Evolutionary conservation across 2,329 filamentous ascomycete genomes (phyloP).

Genomic region (Aspergillus japonicus): DNA sequence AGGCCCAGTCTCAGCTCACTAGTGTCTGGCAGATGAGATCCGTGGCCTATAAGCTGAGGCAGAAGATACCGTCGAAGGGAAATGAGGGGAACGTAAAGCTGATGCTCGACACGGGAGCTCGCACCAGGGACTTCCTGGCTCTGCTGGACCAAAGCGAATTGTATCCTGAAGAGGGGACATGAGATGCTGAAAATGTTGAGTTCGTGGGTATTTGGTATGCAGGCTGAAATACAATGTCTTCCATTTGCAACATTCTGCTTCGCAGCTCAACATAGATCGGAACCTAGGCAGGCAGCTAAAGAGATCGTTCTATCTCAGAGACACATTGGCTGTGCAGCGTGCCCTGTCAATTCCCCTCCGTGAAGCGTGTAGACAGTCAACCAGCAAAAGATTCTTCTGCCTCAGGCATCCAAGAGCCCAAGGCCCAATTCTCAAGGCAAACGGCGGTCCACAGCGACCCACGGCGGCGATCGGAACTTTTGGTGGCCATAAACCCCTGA

Average conservation of each 20-base stretch:
- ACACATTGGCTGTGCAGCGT: too few species aligned
- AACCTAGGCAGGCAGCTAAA: too few species aligned
- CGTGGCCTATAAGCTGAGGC: not conserved
- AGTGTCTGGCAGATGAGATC: not conserved
- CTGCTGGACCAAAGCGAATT: not conserved
- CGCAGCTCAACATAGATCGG: too few species aligned
- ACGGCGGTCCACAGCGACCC: conserved; percentile 28
- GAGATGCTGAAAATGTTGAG: not conserved
- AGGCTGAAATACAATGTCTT: not conserved
- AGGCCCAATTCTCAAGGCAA: not conserved
- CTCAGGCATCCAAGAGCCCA: too few species aligned
- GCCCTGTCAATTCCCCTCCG: too few species aligned
- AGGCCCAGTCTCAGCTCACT: too few species aligned
- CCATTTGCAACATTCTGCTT: too few species aligned
- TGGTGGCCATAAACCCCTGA: conserved; percentile 26
- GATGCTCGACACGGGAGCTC: not conserved
- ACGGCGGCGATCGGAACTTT: conserved; percentile 15
- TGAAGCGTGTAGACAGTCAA: too few species aligned
- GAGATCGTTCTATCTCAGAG: too few species aligned
- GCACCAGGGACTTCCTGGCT: not conserved
- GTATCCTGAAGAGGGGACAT: not conserved
- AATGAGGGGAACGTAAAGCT: not conserved
- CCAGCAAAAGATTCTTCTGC: too few species aligned
- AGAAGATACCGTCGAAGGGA: not conserved
- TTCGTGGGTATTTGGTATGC: not conserved